phyloP scores from a whole-genome alignment of 2,329 filamentous ascomycete species.

The Remersonia thermophila region DNA sequence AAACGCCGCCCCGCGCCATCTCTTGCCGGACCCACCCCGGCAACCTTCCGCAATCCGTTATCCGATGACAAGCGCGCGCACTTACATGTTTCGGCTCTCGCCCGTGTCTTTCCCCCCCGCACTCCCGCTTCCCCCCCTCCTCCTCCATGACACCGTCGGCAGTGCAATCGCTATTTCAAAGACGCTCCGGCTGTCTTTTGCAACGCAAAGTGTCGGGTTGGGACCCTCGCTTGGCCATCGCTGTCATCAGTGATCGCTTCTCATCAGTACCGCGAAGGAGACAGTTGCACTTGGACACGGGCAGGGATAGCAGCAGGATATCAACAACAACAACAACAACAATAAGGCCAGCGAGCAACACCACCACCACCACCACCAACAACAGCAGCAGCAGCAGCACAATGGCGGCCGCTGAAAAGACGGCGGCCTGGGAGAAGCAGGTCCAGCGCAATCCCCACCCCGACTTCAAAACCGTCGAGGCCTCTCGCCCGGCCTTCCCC shows the following conservation, averaged over 20 bases:
- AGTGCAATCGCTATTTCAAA: not conserved
- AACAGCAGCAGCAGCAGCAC: slow-evolving; percentile 1
- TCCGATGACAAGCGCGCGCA: slow-evolving; percentile 15
- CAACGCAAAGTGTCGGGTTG: no score
- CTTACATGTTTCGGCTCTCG: no score
- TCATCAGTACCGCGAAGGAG: no score
- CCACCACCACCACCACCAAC: not conserved
- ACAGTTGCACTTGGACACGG: not conserved
- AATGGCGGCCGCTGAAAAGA: slow-evolving; percentile 15
- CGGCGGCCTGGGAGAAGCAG: slow-evolving; percentile 17
- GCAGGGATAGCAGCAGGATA: not conserved
- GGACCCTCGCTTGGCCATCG: no score
- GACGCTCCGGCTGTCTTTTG: not conserved
- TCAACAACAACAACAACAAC: not conserved
- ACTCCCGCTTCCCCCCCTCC: not conserved
- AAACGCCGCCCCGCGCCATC: no score
- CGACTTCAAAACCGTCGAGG: slow-evolving; percentile 64
- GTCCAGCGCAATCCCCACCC: slow-evolving; percentile 55
- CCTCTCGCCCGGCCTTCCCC: slow-evolving; percentile 50
- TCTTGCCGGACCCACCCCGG: slow-evolving; percentile 1
- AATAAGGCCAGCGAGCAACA: no score
- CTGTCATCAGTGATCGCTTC: no score
- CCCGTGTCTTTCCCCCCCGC: slow-evolving; percentile 10
- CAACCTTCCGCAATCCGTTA: slow-evolving; percentile 14
- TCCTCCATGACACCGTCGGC: not conserved